Conservation (phyloP, 257 asterid species). For the Linaria vulgaris region DNA sequence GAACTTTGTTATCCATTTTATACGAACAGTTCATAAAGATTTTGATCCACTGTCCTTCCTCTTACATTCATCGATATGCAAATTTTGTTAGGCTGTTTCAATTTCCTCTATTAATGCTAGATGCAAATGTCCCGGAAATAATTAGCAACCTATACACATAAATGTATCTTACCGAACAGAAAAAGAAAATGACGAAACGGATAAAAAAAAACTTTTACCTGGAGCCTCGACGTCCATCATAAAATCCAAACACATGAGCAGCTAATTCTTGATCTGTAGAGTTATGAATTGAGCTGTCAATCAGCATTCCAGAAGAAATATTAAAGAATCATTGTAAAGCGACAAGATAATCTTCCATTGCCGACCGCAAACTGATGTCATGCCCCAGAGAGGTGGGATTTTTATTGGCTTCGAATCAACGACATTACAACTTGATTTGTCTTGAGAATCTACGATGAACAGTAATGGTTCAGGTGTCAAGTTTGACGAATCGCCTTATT, state of each 20-base stretch:
- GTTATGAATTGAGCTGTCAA: conserved; percentile 35
- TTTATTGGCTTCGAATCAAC: conserved; percentile 24
- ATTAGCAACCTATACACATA: conserved; percentile 60
- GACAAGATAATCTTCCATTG: conserved; percentile 81
- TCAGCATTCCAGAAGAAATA: conserved; percentile 60
- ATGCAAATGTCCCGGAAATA: conserved; percentile 74
- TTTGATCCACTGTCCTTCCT: conserved; percentile 67
- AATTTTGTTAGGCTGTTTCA: conserved; percentile 34
- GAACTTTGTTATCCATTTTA: conserved; percentile 76
- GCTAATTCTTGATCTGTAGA: conserved; percentile 39
- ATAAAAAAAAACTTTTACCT: too few species aligned
- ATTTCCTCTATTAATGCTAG: conserved; percentile 68
- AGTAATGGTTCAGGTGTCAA: conserved; percentile 13
- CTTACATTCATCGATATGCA: conserved; percentile 26
- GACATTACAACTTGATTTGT: conserved; percentile 18
- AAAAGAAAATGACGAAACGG: too few species aligned
- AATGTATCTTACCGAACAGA: not conserved
- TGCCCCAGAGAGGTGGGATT: conserved; percentile 75
- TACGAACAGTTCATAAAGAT: conserved; percentile 56
- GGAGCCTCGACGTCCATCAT: conserved; percentile 89
- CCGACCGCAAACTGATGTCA: conserved; percentile 58
- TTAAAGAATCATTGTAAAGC: conserved; percentile 56
- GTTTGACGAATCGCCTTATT: conserved; percentile 25
- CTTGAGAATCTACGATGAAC: conserved; percentile 26
- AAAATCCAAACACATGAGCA: conserved; percentile 76